Conservation (phyloP, 2,329 filamentous ascomycete genomes). For the Phialemoniopsis sp. region DNA sequence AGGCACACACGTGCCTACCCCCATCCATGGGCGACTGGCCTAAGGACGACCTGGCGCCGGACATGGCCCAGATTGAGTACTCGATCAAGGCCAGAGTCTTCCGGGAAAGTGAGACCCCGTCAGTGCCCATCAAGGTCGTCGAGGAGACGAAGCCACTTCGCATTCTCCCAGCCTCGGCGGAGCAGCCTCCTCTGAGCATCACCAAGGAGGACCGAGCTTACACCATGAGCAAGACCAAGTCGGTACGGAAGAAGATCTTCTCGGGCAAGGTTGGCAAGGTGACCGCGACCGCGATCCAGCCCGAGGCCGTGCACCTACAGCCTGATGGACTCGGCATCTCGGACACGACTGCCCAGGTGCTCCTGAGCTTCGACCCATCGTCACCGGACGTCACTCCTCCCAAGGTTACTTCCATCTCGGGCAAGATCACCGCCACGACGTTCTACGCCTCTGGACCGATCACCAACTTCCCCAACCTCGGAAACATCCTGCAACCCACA, state of each 20-base stretch:
- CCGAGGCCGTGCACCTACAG: constrained; percentile 43
- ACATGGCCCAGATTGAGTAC: constrained; percentile 52
- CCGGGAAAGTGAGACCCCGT: constrained; percentile 18
- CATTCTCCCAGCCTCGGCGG: constrained; percentile 44
- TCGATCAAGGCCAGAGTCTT: constrained; percentile 41
- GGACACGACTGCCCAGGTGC: constrained; percentile 36
- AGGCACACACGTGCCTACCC: constrained; percentile 48
- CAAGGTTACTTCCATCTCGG: constrained; percentile 40
- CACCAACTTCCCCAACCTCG: constrained; percentile 44
- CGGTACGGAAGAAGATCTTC: constrained; percentile 48
- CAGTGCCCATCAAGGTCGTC: constrained; percentile 15
- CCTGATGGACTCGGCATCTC: constrained; percentile 40
- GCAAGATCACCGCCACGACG: constrained; percentile 48
- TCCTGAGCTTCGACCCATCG: constrained; percentile 42
- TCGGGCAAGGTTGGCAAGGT: constrained; percentile 46
- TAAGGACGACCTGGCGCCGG: constrained; percentile 48
- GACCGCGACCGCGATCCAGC: constrained; percentile 39
- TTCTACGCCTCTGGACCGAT: constrained; percentile 46
- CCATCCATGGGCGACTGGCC: constrained; percentile 50
- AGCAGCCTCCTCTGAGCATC: constrained; percentile 48
- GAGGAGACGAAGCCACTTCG: constrained; percentile 32
- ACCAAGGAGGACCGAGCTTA: constrained; percentile 44
- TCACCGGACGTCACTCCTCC: constrained; percentile 38
- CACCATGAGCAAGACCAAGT: constrained; percentile 44
- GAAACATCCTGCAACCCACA: constrained; percentile 13